A percentile compares a stretch with the other conserved stretches of the same genome.
These are phyloP conservation scores for Sordaria brevicollis DNA, from an alignment of 495 filamentous ascomycete genomes.

Conservation along the genomic window DNA sequence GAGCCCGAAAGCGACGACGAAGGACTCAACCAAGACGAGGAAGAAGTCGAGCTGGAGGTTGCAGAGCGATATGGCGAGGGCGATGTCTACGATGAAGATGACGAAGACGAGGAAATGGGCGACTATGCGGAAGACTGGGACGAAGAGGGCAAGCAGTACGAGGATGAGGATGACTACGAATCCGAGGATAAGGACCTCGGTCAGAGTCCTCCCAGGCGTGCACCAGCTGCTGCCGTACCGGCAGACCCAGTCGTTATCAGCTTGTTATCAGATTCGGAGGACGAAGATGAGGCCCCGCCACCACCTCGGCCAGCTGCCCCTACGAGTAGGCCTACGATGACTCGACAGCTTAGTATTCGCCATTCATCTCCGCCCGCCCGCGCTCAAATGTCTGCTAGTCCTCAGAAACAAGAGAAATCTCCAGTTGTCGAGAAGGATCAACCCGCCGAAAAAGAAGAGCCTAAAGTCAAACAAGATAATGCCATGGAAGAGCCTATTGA, in stretches of 20 bases:
- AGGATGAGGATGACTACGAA: conserved; percentile 13
- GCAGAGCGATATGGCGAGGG: conserved; percentile 28
- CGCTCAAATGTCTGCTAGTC: neutral
- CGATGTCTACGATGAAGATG: conserved; percentile 26
- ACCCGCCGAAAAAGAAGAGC: neutral
- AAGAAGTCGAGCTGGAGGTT: conserved; percentile 27
- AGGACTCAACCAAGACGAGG: conserved; percentile 26
- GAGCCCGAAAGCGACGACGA: conserved; percentile 21
- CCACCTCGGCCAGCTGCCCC: neutral
- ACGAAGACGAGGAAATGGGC: conserved; percentile 10
- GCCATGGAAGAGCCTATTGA: neutral
- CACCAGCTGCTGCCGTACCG: neutral
- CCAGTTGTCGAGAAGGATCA: neutral
- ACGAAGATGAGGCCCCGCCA: conserved; percentile 11
- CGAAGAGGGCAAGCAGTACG: conserved; percentile 18
- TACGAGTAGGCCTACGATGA: neutral
- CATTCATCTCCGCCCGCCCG: neutral
- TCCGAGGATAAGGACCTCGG: conserved; percentile 18
- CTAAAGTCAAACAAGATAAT: neutral
- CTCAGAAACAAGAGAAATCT: neutral
- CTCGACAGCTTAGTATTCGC: neutral
- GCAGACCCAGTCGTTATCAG: conserved; percentile 23
- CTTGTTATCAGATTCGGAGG: conserved; percentile 30
- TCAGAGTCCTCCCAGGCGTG: neutral
- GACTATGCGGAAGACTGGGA: conserved; percentile 16